Conservation (phyloP, 257 asterid genomes). For the Solanum habrochaites region DNA sequence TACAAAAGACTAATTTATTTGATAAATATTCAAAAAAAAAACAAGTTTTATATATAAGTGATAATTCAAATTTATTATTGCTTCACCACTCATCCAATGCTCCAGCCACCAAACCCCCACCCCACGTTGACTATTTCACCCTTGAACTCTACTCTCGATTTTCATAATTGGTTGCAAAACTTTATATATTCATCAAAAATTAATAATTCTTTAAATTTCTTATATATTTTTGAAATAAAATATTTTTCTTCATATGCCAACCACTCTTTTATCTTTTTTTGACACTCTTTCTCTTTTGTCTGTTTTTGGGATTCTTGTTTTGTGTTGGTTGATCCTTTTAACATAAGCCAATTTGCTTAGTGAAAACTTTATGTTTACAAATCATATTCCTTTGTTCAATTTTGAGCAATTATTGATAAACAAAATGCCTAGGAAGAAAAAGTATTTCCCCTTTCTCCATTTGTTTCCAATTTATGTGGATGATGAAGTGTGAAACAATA, state of each 20-base stretch:
- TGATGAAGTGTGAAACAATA: background rate
- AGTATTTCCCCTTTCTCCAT: background rate
- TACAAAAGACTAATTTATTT: background rate
- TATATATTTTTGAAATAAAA: no score
- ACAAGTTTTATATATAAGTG: background rate
- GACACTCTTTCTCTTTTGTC: background rate
- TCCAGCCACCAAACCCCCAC: background rate
- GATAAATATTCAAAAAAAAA: background rate
- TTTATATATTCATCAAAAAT: background rate
- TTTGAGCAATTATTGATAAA: background rate
- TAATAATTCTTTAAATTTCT: background rate
- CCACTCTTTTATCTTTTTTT: background rate
- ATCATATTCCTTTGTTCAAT: background rate
- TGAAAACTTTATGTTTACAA: background rate
- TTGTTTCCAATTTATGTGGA: background rate
- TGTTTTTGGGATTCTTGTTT: background rate
- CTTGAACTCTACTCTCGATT: background rate
- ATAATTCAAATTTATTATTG: background rate
- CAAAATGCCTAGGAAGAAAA: background rate
- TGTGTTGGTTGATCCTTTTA: background rate
- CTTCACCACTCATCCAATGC: background rate
- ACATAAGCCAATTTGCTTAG: background rate
- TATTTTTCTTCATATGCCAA: background rate
- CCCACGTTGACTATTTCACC: background rate
- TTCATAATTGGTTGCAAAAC: background rate